Evolutionary conservation across 2,329 filamentous ascomycete species (phyloP).

Genomic region (Drechmeria coniospora): DNA sequence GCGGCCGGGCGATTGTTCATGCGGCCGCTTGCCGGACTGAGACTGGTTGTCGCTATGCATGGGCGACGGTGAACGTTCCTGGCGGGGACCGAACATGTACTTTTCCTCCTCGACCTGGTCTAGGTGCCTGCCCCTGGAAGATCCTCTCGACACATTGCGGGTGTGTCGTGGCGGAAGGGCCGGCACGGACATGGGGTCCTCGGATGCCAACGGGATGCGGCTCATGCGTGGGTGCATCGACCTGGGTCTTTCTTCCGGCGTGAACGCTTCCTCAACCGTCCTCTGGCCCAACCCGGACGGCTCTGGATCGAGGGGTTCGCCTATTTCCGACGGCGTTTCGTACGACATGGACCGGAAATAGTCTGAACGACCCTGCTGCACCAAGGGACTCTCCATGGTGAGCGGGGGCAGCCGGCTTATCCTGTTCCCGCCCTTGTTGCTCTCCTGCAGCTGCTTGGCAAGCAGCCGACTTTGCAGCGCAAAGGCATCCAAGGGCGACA

Average conservation of each 20-base stretch:
- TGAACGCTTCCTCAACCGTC: slow-evolving; percentile 39
- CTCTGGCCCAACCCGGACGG: slow-evolving; percentile 27
- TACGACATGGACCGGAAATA: slow-evolving; percentile 66
- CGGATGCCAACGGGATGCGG: slow-evolving; percentile 36
- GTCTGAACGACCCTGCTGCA: slow-evolving; percentile 58
- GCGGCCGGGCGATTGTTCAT: slow-evolving; percentile 13
- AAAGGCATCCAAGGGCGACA: slow-evolving; percentile 91
- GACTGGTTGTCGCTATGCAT: slow-evolving; percentile 25
- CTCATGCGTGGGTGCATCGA: slow-evolving; percentile 68
- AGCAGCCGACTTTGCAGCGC: slow-evolving; percentile 80
- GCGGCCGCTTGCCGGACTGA: slow-evolving; percentile 11
- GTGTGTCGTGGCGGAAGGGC: slow-evolving; percentile 26
- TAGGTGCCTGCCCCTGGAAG: too few relatives aligned
- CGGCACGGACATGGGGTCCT: slow-evolving; percentile 30
- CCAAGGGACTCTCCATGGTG: slow-evolving; percentile 66
- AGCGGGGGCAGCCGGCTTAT: slow-evolving; percentile 76
- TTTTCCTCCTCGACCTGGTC: slow-evolving; percentile 23
- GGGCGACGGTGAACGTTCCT: slow-evolving; percentile 42
- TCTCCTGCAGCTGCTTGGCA: slow-evolving; percentile 73
- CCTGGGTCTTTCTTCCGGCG: slow-evolving; percentile 41
- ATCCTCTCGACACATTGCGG: slow-evolving; percentile 24
- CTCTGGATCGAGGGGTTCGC: slow-evolving; percentile 12
- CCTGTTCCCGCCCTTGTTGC: slow-evolving; percentile 55
- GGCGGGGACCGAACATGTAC: slow-evolving; percentile 35
- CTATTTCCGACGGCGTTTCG: slow-evolving; percentile 36